Conservation (phyloP, 495 filamentous ascomycete species). For the Penicilliopsis zonata region DNA sequence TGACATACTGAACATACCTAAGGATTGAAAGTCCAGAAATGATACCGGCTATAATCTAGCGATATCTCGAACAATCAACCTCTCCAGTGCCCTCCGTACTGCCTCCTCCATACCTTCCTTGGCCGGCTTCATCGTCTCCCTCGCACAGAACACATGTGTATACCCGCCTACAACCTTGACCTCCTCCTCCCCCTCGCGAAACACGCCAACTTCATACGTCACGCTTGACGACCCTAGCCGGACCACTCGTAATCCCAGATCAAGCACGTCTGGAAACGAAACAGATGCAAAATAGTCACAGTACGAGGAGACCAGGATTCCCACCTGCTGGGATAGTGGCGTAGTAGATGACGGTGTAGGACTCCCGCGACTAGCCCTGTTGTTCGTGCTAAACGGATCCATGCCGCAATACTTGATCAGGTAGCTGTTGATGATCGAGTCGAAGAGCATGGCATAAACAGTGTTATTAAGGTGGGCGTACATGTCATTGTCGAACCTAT, state of each 20-base stretch:
- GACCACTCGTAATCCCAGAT: conserved; percentile 71
- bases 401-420: conserved; percentile 70
- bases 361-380: conserved; percentile 7
- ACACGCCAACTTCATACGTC: conserved; percentile 86
- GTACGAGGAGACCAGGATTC: conserved; percentile 71
- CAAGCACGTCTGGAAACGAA: conserved; percentile 70
- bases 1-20: too few species aligned
- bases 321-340: conserved; percentile 41
- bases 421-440: conserved; percentile 85
- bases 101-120: conserved; percentile 34
- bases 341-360: neutral
- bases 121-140: conserved; percentile 53
- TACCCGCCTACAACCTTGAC: conserved; percentile 81
- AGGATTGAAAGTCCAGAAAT: conserved; percentile 1
- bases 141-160: conserved; percentile 79
- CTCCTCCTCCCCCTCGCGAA: conserved; percentile 58
- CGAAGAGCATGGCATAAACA: conserved; percentile 70
- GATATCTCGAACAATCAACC: conserved; percentile 22
- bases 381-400: conserved; percentile 46
- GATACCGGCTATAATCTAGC: neutral
- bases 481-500: conserved; percentile 91
- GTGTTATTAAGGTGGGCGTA: conserved; percentile 83
- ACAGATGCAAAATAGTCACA: conserved; percentile 78
- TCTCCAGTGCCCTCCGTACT: conserved; percentile 32
- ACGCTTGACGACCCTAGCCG: conserved; percentile 79